Percentiles rank a stretch among this genome's conserved stretches.
These are phyloP conservation scores for Juncus effusus DNA, from an alignment of 176 grass and related monocot species.

Conservation along the genomic window DNA sequence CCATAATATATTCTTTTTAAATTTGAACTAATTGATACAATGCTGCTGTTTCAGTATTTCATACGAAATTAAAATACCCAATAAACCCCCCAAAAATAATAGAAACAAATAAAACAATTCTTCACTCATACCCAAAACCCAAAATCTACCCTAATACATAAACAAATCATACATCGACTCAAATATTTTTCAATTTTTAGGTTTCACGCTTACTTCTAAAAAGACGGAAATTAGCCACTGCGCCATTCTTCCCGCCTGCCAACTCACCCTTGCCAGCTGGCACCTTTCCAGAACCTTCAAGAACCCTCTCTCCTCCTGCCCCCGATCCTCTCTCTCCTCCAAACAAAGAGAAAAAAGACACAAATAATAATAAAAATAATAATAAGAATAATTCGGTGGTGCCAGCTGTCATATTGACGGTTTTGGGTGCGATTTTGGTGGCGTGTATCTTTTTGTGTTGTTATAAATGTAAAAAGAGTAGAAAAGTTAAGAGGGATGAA, in stretches of 20 bases:
- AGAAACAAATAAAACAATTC: too few species aligned
- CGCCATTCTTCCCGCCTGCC: not conserved
- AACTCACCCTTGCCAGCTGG: conserved; percentile 38
- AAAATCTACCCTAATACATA: too few species aligned
- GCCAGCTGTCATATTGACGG: conserved; percentile 33
- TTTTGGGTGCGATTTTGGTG: conserved; percentile 34
- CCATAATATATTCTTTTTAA: too few species aligned
- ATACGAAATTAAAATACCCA: too few species aligned
- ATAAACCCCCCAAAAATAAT: too few species aligned
- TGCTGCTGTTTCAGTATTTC: too few species aligned
- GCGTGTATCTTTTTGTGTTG: conserved; percentile 39
- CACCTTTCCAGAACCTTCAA: not conserved
- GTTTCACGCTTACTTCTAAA: conserved; percentile 1
- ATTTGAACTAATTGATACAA: too few species aligned
- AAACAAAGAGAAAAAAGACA: conserved; percentile 14
- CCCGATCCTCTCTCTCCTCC: conserved; percentile 30
- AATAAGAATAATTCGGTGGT: conserved; percentile 19
- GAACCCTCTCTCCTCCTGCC: too few species aligned
- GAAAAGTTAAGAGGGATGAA: conserved; percentile 36
- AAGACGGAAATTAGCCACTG: not conserved
- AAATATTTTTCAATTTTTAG: not conserved
- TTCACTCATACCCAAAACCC: too few species aligned
- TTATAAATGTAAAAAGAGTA: conserved; percentile 39
- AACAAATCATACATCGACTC: not conserved
- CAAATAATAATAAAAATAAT: conserved; percentile 19